These are phyloP conservation scores for Quercus dentata DNA, from an alignment of 306 rosid genomes.

Conservation along the genomic window DNA sequence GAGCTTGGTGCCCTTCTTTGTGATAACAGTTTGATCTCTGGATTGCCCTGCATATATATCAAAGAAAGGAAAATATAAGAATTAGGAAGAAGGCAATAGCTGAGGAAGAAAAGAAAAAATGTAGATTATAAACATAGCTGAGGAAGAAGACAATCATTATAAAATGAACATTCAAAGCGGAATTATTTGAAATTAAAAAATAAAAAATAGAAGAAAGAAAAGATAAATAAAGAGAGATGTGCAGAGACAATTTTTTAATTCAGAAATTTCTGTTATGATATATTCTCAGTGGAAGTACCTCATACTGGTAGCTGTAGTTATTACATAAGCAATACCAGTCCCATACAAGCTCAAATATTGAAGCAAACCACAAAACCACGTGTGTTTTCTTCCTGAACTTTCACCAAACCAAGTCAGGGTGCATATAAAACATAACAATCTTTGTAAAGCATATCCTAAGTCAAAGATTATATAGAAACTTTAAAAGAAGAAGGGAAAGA, in stretches of 20 bases:
- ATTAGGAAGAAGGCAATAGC: background rate
- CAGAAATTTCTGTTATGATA: background rate
- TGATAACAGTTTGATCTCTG: slow-evolving; percentile 75
- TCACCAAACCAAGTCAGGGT: slow-evolving; percentile 23
- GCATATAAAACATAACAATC: background rate
- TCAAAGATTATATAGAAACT: background rate
- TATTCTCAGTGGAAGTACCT: slow-evolving; percentile 38
- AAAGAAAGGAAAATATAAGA: background rate
- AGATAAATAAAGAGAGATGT: too few species aligned
- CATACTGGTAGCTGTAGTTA: slow-evolving; percentile 65
- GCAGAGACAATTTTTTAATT: background rate
- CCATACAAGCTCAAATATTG: slow-evolving; percentile 65
- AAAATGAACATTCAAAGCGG: too few species aligned
- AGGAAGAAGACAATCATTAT: background rate
- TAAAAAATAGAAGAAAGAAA: too few species aligned
- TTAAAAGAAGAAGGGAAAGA: background rate
- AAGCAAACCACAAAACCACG: slow-evolving; percentile 50
- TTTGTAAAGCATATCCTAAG: slow-evolving; percentile 1
- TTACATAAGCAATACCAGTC: slow-evolving; percentile 53
- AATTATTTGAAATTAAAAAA: too few species aligned
- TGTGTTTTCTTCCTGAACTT: slow-evolving; percentile 49
- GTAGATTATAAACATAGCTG: background rate
- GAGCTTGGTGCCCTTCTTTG: slow-evolving; percentile 66
- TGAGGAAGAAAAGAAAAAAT: background rate
- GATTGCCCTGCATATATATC: slow-evolving; percentile 52